Evolutionary conservation across 164 flowering plant genomes (phyloP).

Genomic region (Kalanchoe fedtschenkoi): DNA sequence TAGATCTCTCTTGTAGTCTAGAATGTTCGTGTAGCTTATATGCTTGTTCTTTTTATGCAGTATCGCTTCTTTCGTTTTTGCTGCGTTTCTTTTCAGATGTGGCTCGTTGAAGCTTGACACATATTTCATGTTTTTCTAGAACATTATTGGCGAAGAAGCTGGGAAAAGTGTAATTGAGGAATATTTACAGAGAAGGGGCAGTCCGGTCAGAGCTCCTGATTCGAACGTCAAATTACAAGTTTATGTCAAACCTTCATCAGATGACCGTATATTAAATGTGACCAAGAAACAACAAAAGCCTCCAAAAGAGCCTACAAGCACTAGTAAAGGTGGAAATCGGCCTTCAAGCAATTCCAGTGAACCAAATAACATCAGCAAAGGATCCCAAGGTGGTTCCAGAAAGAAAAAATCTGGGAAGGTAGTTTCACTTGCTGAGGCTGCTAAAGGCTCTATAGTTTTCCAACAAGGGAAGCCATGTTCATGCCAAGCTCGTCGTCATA

Average conservation of each 20-base stretch:
- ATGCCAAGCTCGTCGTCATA: constrained; percentile 86
- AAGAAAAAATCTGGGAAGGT: constrained; percentile 80
- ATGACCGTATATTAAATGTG: constrained; percentile 28
- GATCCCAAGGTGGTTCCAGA: constrained; percentile 32
- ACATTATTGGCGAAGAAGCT: constrained; percentile 71
- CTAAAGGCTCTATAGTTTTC: constrained; percentile 82
- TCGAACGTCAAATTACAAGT: constrained; percentile 46
- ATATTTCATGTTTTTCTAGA: constrained; percentile 32
- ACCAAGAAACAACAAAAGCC: constrained; percentile 36
- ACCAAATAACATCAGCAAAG: constrained; percentile 20
- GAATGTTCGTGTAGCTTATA: too few species aligned
- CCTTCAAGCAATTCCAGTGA: constrained; percentile 17
- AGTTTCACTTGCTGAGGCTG: constrained; percentile 86
- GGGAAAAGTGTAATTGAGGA: constrained; percentile 70
- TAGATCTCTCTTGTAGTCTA: too few species aligned
- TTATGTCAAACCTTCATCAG: constrained; percentile 64
- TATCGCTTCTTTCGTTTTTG: not conserved
- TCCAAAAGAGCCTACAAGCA: constrained; percentile 29
- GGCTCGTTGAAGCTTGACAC: not conserved
- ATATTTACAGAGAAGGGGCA: constrained; percentile 69
- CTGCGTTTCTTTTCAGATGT: not conserved
- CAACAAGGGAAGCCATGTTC: constrained; percentile 93
- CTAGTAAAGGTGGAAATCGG: constrained; percentile 22
- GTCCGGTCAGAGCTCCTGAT: constrained; percentile 6
- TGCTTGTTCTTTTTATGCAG: not conserved